Evolutionary conservation across 1,139 yeast genomes (phyloP).

Genomic region (Lodderomyces margitis): DNA sequence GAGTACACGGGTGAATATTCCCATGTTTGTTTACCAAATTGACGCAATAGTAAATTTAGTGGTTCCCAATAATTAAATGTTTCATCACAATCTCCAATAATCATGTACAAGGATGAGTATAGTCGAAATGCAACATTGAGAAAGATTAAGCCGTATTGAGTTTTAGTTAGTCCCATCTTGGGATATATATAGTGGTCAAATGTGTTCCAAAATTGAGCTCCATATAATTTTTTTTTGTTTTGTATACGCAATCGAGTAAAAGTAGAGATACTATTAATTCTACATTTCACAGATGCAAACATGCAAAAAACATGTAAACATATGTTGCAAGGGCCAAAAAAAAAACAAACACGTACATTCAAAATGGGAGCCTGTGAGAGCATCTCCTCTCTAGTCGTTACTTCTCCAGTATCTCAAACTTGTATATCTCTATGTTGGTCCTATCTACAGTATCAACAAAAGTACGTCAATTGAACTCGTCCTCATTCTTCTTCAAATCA

Average conservation of each 20-base stretch:
- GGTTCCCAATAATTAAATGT: constrained; percentile 94
- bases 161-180: constrained; percentile 9
- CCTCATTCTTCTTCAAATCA: not conserved
- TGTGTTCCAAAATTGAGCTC: not conserved
- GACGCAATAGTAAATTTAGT: constrained; percentile 69
- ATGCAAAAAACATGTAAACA: no score
- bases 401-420: no score
- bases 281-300: no score
- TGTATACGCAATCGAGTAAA: not conserved
- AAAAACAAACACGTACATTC: no score
- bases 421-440: no score
- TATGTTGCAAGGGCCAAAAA: no score
- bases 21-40: constrained; percentile 94
- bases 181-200: no score
- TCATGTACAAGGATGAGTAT: constrained; percentile 53
- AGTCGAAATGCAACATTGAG: constrained; percentile 38
- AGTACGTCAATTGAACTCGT: no score
- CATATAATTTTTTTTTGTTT: not conserved
- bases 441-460: no score
- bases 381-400: no score
- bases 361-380: no score
- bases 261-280: no score
- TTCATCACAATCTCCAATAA: constrained; percentile 85
- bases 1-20: constrained; percentile 92
- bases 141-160: constrained; percentile 20